Base-by-base conservation (phyloP, 2,329 filamentous ascomycete genomes). In the Ophiocordyceps sinensis region DNA sequence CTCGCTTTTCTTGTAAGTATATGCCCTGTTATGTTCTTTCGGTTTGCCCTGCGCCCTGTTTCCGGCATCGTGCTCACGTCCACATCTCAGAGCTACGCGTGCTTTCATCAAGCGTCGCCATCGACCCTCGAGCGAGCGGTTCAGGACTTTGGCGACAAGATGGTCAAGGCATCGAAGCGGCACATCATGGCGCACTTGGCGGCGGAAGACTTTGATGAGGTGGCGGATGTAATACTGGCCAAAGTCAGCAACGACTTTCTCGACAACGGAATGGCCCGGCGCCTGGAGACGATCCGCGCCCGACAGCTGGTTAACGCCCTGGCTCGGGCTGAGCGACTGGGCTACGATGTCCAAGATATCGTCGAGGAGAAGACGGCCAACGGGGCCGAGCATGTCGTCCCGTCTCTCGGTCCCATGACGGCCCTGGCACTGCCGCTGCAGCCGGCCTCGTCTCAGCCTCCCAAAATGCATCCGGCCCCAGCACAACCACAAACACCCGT, bases 241-340 rank as follows among this genome's bases (percentile, higher is more conserved):
- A 70, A 65, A 40, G 66, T 63, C 13, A 71, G 70, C 46, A 55
- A 67, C 28, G 43, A 47, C 1, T 74, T 77, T 41, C 60, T 77
- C 2, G 73, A 76, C 49, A 64, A 60, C 41, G 70, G 65, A 4
- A 51, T 77, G n/a, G 66, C 68, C 15, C 60, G 55, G 41, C 68
- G 73, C 0, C 59, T 77, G 4, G 61, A 63, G 37, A 73, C 69
- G 2, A 76, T 77, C 40, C 64, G 66, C 10, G 71, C 71, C 1
- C 65, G 70, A 23, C 63, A 67, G 13, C 62, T 77, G 3, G 68
- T 77, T 41, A 75, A 76, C 43, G 69, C 71, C 13, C 61, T 77
- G 17, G 73, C 73, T 2, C 61, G 66, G 30, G 71, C 73, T 1
- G 70, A 75, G 48, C 69, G 74, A 3, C 63, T 77, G 0, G 74